Base-by-base conservation (phyloP, 2,329 filamentous ascomycete species). In the Sporothrix dimorphospora region DNA sequence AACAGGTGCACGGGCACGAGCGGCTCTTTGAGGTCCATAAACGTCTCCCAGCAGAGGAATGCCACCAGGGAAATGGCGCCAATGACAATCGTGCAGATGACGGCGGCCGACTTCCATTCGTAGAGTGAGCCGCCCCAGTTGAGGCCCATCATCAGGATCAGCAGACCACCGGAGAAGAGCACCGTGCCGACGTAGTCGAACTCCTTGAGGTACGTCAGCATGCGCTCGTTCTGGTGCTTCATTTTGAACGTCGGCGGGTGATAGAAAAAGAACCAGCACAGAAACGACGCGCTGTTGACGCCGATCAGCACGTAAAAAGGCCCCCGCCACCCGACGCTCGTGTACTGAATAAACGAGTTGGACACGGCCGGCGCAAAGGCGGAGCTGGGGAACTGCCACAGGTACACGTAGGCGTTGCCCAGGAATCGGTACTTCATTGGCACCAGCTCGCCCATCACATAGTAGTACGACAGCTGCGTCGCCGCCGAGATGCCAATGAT, bases 371-470 rank as follows among this genome's bases (percentile, higher is more conserved):
- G 78, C 1, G 76, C 78, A 42, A 79, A 73, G 19, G 75, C 77
- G 12, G 76, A 77, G 55, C 77, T 75, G 16, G 78, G 79, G 70
- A 80, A 76, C n/a, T 78, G 78, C 38, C 78, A 77, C 61, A 79
- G 61, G 74, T 81, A 82, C 42, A 80, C 77, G 63, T 77, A 77
- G 14, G 78, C 76, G 66, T 79, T 79, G 38, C 78, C 79, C 7
- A 76, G 53, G 53, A 79, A 78, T 38, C 81, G 81, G 40, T 78
- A 74, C 75, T 80, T 81, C 76, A 81, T 82, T 11, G 81, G 80
- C 8, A 82, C 80, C 30, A 83, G 77, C 75, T 83, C 82, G 14
- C 77, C 78, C 72, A 81, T 76, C 34, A 81, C 78, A 57, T 79
- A 80, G 70, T 77, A 78, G 78, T 80, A 83, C 16, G 79, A 80